Conservation (phyloP, 2,329 filamentous ascomycete species). For the Paecilomyces formosus region DNA sequence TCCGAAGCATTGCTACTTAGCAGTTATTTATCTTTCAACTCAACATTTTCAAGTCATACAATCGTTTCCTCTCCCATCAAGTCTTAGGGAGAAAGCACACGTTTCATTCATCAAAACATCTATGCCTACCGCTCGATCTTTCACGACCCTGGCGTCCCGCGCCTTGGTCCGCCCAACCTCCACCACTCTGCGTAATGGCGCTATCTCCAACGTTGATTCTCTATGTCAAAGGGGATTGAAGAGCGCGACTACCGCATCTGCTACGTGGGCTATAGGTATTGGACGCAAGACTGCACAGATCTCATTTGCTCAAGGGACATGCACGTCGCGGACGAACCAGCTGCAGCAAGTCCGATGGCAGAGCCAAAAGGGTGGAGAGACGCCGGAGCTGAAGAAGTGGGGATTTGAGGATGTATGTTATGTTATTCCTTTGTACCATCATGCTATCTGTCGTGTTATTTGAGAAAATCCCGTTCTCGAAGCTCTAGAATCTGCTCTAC, state of each 20-base stretch:
- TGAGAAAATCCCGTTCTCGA: neutral
- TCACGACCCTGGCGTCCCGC: neutral
- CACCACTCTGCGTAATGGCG: neutral
- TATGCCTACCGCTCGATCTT: neutral
- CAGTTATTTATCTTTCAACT: neutral
- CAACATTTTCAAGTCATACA: too few species aligned
- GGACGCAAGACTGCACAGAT: neutral
- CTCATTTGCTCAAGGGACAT: neutral
- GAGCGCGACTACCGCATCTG: neutral
- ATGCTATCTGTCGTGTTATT: neutral
- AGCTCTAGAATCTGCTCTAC: neutral
- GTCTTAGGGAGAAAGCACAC: too few species aligned
- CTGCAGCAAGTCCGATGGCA: conserved; percentile 12
- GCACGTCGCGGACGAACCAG: neutral
- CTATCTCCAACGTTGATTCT: neutral
- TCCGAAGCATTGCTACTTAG: neutral
- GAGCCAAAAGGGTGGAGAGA: conserved; percentile 9
- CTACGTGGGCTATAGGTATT: neutral
- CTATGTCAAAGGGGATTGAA: neutral
- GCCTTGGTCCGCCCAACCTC: neutral
- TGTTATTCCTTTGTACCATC: neutral
- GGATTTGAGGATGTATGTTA: conserved; percentile 30
- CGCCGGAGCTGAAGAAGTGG: conserved; percentile 17
- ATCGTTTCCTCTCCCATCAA: too few species aligned
- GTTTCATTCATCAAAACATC: neutral